Percentiles rank a stretch among this genome's conserved stretches.
These are phyloP conservation scores for Raphanus raphanistrum DNA, from an alignment of 345 rosid species.

Conservation along the genomic window DNA sequence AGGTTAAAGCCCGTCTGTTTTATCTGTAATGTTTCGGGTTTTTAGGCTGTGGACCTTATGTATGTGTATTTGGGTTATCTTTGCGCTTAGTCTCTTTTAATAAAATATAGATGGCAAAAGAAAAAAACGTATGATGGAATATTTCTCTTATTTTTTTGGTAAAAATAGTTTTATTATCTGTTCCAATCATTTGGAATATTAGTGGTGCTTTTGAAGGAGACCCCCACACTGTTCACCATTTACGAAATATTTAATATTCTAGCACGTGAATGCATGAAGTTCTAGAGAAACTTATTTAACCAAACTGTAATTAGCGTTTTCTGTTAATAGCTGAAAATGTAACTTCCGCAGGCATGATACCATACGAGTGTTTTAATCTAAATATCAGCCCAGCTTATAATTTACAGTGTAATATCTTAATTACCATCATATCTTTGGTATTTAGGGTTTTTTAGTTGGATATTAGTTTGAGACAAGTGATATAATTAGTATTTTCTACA, in stretches of 20 bases:
- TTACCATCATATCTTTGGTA: neutral
- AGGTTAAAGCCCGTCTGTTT: too few species aligned
- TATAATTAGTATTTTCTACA: neutral
- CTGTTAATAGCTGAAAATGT: neutral
- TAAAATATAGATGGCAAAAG: too few species aligned
- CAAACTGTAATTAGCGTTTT: neutral
- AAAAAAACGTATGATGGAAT: too few species aligned
- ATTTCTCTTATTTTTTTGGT: neutral
- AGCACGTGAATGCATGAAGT: neutral
- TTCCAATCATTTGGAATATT: neutral
- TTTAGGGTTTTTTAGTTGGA: neutral
- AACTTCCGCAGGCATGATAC: neutral
- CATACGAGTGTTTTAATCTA: neutral
- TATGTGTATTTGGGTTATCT: too few species aligned
- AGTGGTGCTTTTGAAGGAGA: neutral
- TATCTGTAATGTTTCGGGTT: too few species aligned
- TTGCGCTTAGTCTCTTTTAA: too few species aligned
- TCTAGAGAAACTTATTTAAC: too few species aligned
- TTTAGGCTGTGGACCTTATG: too few species aligned
- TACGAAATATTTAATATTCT: neutral
- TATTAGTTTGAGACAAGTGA: neutral
- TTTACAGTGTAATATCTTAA: neutral
- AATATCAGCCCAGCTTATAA: neutral
- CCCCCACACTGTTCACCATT: neutral
- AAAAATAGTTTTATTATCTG: neutral